Base-by-base conservation (phyloP, 805 yeast species). In the Kluyveromyces starmeri region DNA sequence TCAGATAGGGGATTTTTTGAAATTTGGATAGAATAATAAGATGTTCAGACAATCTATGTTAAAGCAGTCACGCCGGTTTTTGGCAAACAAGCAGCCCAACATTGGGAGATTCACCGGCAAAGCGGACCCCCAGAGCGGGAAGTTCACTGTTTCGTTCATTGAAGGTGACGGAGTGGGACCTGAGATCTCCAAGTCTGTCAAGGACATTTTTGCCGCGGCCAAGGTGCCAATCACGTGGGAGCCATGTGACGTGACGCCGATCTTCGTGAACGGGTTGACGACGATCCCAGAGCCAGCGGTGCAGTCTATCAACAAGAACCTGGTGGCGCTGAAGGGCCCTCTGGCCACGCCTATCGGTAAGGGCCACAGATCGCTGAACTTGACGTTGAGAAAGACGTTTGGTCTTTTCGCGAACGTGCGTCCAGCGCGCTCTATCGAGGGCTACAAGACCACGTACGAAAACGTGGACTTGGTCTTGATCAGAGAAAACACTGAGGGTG, bases 401-500 rank as follows among this genome's bases (percentile, higher is more conserved):
- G 79, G 82, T 66, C 71, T 92, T 51, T 92, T 86, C 51, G 99
- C 99, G 57, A 89, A 89, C 64, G 94, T 92, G 38, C 83, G 96
- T 70, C 97, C 96, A 37, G 92, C 96, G 64, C 83, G 83, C 67
- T 82, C 94, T 41, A 75, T 92, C 48, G 82, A 74, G 43, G 98
- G 98, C 58, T 88, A 75, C 77, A 73, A 86, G 64, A 92, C 97
- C 42, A 94, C 68, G 20, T 65, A 65, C 45, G 70, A 69, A 48
- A 73, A 83, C 61, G 97, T 92, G 45, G 94, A 92, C 67, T 81
- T 95, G 45, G 96, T 89, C 23, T 71, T 92, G 54, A 88, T 92
- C 63, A 86, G 98, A 75, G 98, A 92, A 71, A 92, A 92, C 78
- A 89, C 98, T 47, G 97, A 92, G 67, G 98, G 98, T 72, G 98